Evolutionary conservation across 805 yeast species (phyloP), one percentile per base, ranked within the genome.

Genomic region (Candida loeiensis): DNA sequence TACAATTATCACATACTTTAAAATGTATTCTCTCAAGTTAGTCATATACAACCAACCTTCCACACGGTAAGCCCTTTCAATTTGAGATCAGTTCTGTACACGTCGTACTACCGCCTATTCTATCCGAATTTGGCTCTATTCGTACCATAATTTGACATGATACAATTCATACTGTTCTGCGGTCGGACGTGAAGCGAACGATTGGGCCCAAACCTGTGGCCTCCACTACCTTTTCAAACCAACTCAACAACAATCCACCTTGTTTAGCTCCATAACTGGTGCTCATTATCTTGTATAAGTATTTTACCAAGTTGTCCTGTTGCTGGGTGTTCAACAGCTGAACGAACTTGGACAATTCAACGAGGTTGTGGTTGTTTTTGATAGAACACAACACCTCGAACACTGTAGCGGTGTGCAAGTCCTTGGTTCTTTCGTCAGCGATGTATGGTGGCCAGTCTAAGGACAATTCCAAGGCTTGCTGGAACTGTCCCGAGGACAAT

Each of bases 201-300:
- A 93, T 82, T 31, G 95, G 85, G 9, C 95, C 96, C 56, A 84
- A 81, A 14, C 98, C 98, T 12, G 90, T 78, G 15, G 77, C 66
- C 45, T 84, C 95, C 26, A 87, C 81, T 14, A 91, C 77, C 64
- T 88, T 89, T 51, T 91, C 97, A 58, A 83, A 87, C 99, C 99
- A 93, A 22, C 83, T 78, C 51, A 93, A 76, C 50, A 93, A 62
- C 34, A 82, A 73, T 34, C 95, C 95, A 14, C 96, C 95, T 47
- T 82, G 88, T 53, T 83, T 85, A 48, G 87, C 86, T 8, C 93
- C 90, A 49, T 79, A 80, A 21, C 81, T 74, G 8, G 81, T 65
- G 33, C 80, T 69, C 95, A 93, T 88, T 21, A 88, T 88, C 54
- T 82, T 83, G 64, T 90, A 93, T 39, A 93, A 68, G 59, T 85